Evolutionary conservation across 345 rosid genomes (phyloP).

Genomic region (Camelina sativa): DNA sequence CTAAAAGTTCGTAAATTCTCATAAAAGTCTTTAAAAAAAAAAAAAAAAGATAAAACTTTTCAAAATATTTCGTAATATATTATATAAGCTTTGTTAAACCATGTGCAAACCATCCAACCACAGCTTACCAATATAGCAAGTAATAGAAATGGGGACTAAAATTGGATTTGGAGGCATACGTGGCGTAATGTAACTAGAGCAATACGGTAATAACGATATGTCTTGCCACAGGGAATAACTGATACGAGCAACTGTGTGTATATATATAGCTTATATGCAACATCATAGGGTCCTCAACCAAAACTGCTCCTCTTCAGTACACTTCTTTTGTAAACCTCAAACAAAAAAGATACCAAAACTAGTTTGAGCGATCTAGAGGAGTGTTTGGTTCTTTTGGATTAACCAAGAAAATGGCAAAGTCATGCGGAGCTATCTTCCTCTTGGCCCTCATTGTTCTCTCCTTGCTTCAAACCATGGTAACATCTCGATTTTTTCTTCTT

Average conservation of each 20-base stretch:
- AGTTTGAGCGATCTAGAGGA: slow-evolving; percentile 39
- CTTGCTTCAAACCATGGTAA: slow-evolving; percentile 70
- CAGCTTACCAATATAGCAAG: slow-evolving; percentile 19
- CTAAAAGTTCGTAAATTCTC: no score
- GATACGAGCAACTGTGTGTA: slow-evolving; percentile 37
- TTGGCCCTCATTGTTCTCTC: slow-evolving; percentile 65
- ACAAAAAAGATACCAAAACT: slow-evolving; percentile 21
- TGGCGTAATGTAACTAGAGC: slow-evolving; percentile 12
- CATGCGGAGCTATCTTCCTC: slow-evolving; percentile 51
- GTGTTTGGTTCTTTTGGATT: slow-evolving; percentile 43
- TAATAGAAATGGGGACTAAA: neutral
- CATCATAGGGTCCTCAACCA: slow-evolving; percentile 42
- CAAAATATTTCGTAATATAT: neutral
- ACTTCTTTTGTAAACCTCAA: slow-evolving; percentile 22
- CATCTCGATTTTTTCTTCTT: slow-evolving; percentile 6
- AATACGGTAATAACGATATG: neutral
- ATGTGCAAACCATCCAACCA: slow-evolving; percentile 35
- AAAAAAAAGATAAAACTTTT: no score
- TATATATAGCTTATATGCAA: slow-evolving; percentile 52
- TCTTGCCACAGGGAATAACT: slow-evolving; percentile 17
- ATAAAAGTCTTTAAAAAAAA: no score
- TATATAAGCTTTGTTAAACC: slow-evolving; percentile 14
- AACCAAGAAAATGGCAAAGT: slow-evolving; percentile 56
- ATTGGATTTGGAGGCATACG: neutral
- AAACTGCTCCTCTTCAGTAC: slow-evolving; percentile 37